Base-by-base conservation (phyloP, 2,329 filamentous ascomycete species). In the Aspergillus sp. region DNA sequence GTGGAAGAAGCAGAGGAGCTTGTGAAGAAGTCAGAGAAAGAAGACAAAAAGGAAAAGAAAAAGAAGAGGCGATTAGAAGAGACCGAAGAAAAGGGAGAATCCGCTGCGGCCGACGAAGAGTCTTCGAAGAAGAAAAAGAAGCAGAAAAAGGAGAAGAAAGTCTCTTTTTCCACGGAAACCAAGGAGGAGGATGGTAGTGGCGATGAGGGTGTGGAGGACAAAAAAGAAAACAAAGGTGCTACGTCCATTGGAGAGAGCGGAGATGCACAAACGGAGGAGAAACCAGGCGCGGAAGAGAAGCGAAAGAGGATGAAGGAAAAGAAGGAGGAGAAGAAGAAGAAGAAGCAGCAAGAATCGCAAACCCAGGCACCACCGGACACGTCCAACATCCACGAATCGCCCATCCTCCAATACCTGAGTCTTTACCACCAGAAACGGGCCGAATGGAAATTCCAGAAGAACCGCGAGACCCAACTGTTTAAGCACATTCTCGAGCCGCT, bases 381-480 rank as follows among this genome's bases (percentile, higher is more conserved):
- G 44, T 44, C 49, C n/a, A 44, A 60, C 30, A 48, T 58, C 42
- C 59, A 65, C 48, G 64, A 67, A 41, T 56, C 63, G 5, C 79
- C 84, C 12, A 84, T 89, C 49, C 75, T 94, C 13, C 76, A 81
- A 46, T 96, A 96, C 65, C 79, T 96, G 41, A 77, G 77, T 42
- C 82, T 84, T 63, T 95, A 90, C 77, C 77, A 87, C 68, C 78
- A 78, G 47, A 78, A 83, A 51, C 83, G 83, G 49, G 74, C 78
- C 7, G 76, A 75, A 57, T 97, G 91, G 91, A 96, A 95, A 68
- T 97, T 96, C 75, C 95, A 94, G 74, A 96, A 96, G 73, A 90
- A 89, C 58, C 83, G 89, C 63, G 90, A 96, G 68, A 88, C 84
- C 46, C 82, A 88, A 57, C 75, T 96, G 10, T 80, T 96, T 63